Conservation (phyloP, 805 yeast species). For the Priceomyces castillae region DNA sequence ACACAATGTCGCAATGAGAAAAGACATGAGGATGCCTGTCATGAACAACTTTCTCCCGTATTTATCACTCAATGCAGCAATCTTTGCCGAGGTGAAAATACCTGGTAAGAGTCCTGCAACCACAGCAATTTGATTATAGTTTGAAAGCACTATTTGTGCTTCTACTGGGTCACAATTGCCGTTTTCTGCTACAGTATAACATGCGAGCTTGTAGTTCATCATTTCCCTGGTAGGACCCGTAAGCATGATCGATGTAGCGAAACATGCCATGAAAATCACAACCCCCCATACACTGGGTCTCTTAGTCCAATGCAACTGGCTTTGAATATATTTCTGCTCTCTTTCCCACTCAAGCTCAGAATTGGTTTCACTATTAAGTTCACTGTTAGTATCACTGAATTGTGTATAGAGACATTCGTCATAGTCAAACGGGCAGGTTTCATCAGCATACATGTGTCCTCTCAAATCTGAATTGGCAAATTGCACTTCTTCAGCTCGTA, state of each 20-base stretch:
- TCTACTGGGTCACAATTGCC: conserved; percentile 26
- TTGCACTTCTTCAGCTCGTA: no score
- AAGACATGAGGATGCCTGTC: conserved; percentile 11
- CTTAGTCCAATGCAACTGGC: conserved; percentile 39
- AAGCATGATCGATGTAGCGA: conserved; percentile 36
- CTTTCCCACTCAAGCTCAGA: conserved; percentile 5
- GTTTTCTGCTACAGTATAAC: conserved; percentile 17
- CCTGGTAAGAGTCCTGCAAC: conserved; percentile 40
- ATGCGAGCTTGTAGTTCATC: conserved; percentile 26
- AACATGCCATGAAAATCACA: conserved; percentile 36
- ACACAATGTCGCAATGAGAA: no score
- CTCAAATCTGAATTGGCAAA: not conserved
- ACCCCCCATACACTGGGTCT: conserved; percentile 53
- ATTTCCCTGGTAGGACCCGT: conserved; percentile 39
- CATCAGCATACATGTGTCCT: not conserved
- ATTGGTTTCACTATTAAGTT: no score
- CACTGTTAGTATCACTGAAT: not conserved
- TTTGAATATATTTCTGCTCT: conserved; percentile 29
- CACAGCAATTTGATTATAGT: conserved; percentile 45
- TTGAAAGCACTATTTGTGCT: conserved; percentile 39
- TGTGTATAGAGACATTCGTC: not conserved
- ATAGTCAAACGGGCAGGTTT: not conserved
- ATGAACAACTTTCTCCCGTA: conserved; percentile 30
- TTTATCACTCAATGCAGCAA: conserved; percentile 31
- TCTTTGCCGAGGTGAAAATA: conserved; percentile 46